Conservation (phyloP, 805 yeast genomes). For the Nakazawaea holstii region DNA sequence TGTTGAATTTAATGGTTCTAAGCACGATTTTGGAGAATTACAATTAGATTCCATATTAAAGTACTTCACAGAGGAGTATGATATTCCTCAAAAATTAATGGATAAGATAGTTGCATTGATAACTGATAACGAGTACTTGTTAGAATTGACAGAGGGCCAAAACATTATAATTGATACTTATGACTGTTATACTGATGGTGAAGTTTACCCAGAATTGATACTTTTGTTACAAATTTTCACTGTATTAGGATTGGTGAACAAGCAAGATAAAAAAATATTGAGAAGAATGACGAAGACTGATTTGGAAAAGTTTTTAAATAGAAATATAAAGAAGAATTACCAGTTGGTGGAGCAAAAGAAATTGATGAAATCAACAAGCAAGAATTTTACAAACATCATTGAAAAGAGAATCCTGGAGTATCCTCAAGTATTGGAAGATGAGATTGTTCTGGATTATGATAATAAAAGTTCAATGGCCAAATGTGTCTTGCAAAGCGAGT, state of each 20-base stretch:
- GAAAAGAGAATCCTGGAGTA: conserved; percentile 38
- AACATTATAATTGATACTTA: conserved; percentile 49
- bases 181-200: conserved; percentile 57
- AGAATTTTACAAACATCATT: conserved; percentile 29
- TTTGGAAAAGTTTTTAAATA: conserved; percentile 31
- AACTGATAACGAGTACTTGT: conserved; percentile 26
- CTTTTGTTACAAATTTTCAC: conserved; percentile 50
- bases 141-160: conserved; percentile 25
- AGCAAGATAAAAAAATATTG: conserved; percentile 26
- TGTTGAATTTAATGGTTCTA: conserved; percentile 68
- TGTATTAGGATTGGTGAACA: conserved; percentile 25
- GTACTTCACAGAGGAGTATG: conserved; percentile 26
- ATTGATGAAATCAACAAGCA: conserved; percentile 33
- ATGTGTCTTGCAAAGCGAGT: conserved; percentile 53
- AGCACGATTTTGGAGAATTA: conserved; percentile 78
- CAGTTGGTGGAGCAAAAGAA: conserved; percentile 51
- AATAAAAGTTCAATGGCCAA: conserved; percentile 41
- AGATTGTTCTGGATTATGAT: conserved; percentile 18
- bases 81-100: conserved; percentile 23
- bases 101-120: conserved; percentile 33
- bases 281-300: conserved; percentile 23
- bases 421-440: conserved; percentile 26
- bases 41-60: conserved; percentile 36
- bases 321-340: conserved; percentile 54
- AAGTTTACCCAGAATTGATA: conserved; percentile 52